Conservation (phyloP, 164 flowering plant species). For the Nelumbo lutea region DNA sequence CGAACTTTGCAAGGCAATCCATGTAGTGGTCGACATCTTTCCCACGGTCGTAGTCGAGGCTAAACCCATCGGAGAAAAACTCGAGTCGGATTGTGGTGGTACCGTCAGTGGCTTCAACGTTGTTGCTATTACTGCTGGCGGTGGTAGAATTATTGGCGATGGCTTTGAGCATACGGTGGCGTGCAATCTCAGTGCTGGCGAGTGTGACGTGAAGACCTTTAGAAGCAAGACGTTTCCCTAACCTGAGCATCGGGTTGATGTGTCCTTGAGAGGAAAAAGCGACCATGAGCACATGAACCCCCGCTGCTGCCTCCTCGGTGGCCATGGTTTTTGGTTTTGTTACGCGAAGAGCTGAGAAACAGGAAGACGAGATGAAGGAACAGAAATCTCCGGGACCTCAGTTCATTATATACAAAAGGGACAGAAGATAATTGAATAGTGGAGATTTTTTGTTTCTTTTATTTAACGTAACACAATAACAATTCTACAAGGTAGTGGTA, state of each 20-base stretch:
- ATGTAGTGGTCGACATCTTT: constrained; percentile 17
- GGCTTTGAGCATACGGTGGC: constrained; percentile 15
- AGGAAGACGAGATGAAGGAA: no score
- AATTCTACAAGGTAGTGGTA: no score
- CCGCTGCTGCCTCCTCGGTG: constrained; percentile 1
- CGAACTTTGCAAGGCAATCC: constrained; percentile 18
- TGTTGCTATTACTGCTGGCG: not conserved
- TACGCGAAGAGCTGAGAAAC: no score
- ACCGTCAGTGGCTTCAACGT: constrained; percentile 3
- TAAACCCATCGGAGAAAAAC: constrained; percentile 39
- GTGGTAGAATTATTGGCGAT: not conserved
- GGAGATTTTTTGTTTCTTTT: no score
- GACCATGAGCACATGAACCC: constrained; percentile 26
- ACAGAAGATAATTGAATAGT: no score
- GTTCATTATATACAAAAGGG: no score
- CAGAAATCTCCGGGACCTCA: no score
- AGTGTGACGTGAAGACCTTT: constrained; percentile 31
- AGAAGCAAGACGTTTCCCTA: constrained; percentile 24
- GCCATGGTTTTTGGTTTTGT: not conserved
- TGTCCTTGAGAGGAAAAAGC: constrained; percentile 28
- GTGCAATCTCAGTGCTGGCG: constrained; percentile 21
- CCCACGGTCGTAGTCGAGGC: constrained; percentile 21
- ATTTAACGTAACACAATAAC: no score
- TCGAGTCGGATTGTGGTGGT: constrained; percentile 17
- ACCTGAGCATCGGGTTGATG: constrained; percentile 27